Evolutionary conservation across 1,284 basidiomycete species (phyloP).

Genomic region (Violaceomyces palustris): DNA sequence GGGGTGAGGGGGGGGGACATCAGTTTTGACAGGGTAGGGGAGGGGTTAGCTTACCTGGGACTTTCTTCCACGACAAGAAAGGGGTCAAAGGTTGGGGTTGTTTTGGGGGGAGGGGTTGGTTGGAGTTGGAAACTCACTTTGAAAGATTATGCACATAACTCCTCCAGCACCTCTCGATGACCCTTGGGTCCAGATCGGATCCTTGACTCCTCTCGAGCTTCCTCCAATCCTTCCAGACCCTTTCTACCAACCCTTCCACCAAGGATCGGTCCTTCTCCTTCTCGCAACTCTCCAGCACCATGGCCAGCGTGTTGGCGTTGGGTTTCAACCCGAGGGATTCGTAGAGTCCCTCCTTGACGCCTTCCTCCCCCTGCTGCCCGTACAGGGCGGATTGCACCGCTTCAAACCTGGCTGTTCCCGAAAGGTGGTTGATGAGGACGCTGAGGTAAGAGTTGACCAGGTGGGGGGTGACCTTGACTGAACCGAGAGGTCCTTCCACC

Average conservation of each 20-base stretch:
- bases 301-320: slow-evolving; percentile 32
- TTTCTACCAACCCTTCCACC: slow-evolving; percentile 3
- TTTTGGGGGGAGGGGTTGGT: too few relatives aligned
- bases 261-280: not conserved
- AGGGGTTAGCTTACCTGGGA: slow-evolving; percentile 32
- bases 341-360: slow-evolving; percentile 1
- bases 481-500: slow-evolving; percentile 58
- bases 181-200: not conserved
- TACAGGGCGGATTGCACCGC: too few relatives aligned
- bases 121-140: too few relatives aligned
- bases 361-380: too few relatives aligned
- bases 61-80: slow-evolving; percentile 30
- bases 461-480: slow-evolving; percentile 62
- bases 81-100: slow-evolving; percentile 14
- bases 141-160: too few relatives aligned
- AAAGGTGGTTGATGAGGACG: slow-evolving; percentile 59
- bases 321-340: slow-evolving; percentile 26
- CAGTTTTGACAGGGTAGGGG: too few relatives aligned
- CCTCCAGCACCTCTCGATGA: not conserved
- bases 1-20: too few relatives aligned
- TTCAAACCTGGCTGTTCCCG: slow-evolving; percentile 56
- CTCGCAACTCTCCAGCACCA: slow-evolving; percentile 21
- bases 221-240: slow-evolving; percentile 23
- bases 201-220: not conserved
- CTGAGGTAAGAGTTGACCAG: slow-evolving; percentile 79